These are phyloP conservation scores for Rhynchospora tenuis DNA, from an alignment of 176 grass and related monocot species.

Conservation along the genomic window DNA sequence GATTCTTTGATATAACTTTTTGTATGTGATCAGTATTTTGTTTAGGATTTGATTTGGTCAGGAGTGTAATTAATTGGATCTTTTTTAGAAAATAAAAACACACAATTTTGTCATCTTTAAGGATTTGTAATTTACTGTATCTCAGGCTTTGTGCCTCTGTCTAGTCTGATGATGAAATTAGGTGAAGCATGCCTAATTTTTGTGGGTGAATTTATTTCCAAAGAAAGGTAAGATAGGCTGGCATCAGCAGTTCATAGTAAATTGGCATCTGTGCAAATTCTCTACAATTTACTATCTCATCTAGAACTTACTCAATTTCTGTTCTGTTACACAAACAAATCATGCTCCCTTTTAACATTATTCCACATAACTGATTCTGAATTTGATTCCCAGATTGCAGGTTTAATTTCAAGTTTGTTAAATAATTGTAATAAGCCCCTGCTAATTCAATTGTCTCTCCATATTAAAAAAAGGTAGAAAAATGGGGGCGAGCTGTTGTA, in stretches of 20 bases:
- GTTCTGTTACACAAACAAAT: background rate
- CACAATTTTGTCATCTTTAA: background rate
- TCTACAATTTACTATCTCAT: background rate
- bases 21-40: background rate
- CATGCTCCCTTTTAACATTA: background rate
- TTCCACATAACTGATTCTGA: background rate
- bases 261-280: background rate
- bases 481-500: slow-evolving; percentile 90
- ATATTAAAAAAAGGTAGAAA: background rate
- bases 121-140: background rate
- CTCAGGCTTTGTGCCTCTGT: background rate
- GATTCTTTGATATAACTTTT: background rate
- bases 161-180: background rate
- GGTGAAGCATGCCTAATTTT: background rate
- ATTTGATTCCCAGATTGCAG: background rate
- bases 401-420: background rate
- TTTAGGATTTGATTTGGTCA: background rate
- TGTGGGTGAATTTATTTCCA: background rate
- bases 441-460: background rate
- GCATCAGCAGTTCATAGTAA: background rate
- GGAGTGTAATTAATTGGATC: background rate
- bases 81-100: background rate
- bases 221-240: background rate
- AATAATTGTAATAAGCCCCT: background rate
- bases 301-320: background rate